Base-by-base conservation (phyloP, 2,329 filamentous ascomycete genomes). In the Cladophialophora bantiana region DNA sequence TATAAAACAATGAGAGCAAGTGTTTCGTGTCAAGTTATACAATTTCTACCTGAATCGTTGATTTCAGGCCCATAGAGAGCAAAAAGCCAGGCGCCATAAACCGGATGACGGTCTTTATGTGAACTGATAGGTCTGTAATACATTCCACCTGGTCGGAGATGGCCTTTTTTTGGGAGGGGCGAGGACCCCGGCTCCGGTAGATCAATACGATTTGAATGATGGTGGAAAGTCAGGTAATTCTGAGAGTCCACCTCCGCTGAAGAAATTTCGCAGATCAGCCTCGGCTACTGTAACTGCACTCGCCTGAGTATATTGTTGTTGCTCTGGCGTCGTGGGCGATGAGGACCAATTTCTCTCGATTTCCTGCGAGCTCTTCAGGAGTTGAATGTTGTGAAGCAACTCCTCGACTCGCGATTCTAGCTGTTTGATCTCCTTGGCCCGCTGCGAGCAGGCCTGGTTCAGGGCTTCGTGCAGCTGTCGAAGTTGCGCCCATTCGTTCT, bases 401-500 rank as follows among this genome's bases (percentile, higher is more conserved):
- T 61, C 59, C 34, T 61, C 59, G 59, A 61, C 59, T 10, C 45
- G 59, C 18, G 45, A 42, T 15, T 61, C 32, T 12, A 61, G 59
- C 48, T 61, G 59, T 18, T 61, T 36, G 48, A 61, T 61, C 34
- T 61, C 59, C n/a, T 40, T 38, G 31, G 45, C 45, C 26, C 45
- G 32, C 53, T 54, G 45, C n/a, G 59, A 61, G 34, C 59, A 53
- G 10, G 59, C 59, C 13, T 54, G 48, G 12, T 61, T 61, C 59
- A 61, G 26, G 18, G 45, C 31, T 45, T 61, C 59, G 59, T 61
- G 59, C 45, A 61, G 59, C 1, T 54, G 59, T 32, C 59, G 59
- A 6, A 61, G 35, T 20, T 40, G 59, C 6, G 59, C 34, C 59
- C 59, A 61, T 54, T 61, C 59, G 34, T 10, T 31, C 20, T 61